Evolutionary conservation across 139 green algal species (phyloP).

Genomic region (Ulvella scutata): DNA sequence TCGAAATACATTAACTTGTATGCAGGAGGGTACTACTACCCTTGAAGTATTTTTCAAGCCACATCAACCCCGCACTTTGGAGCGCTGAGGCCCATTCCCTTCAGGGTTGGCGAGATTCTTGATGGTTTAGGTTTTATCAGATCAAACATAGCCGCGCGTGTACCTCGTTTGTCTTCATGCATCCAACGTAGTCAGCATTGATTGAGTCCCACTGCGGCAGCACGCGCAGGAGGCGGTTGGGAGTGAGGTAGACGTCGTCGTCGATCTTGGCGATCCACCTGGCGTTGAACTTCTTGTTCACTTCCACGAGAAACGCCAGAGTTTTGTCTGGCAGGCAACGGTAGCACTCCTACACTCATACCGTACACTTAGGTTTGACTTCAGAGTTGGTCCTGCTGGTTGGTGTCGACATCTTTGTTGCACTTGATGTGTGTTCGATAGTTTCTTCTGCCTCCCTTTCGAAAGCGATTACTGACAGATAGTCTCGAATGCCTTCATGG

Average conservation of each 20-base stretch:
- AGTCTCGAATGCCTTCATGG: too few species aligned
- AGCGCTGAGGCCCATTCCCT: not conserved
- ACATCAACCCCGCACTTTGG: not conserved
- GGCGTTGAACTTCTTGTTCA: not conserved
- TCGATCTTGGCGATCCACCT: not conserved
- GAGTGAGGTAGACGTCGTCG: not conserved
- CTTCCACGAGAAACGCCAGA: not conserved
- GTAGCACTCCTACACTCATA: not conserved
- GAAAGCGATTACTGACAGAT: too few species aligned
- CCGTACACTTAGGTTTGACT: too few species aligned
- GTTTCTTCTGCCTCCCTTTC: too few species aligned
- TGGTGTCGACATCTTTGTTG: too few species aligned
- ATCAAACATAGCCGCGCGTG: too few species aligned
- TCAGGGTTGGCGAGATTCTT: not conserved
- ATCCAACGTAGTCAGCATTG: not conserved
- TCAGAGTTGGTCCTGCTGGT: too few species aligned
- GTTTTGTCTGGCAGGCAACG: not conserved
- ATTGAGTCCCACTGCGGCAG: slow-evolving; percentile 1
- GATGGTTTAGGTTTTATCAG: too few species aligned
- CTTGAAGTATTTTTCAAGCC: not conserved
- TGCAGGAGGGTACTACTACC: not conserved
- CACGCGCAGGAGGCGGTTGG: not conserved
- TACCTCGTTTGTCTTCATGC: not conserved
- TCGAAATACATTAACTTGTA: too few species aligned
- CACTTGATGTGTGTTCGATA: too few species aligned